Percentiles rank a stretch among this genome's conserved stretches.
These are phyloP conservation scores for Fusarium verticillioides DNA, from an alignment of 2,329 filamentous ascomycete species.

Conservation along the genomic window DNA sequence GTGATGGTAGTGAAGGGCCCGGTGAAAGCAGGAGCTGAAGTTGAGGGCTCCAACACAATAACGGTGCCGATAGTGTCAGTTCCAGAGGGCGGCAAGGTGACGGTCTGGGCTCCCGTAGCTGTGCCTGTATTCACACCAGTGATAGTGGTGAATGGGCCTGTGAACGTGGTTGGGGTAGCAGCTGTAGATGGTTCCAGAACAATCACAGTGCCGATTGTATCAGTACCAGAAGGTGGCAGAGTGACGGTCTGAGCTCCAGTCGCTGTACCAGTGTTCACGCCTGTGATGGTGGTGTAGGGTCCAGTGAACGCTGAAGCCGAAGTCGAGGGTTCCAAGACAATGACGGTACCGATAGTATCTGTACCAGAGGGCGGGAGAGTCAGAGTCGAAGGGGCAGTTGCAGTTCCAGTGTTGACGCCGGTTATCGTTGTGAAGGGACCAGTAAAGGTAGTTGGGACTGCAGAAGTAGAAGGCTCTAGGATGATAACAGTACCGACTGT, in stretches of 20 bases:
- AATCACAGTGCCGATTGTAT: not conserved
- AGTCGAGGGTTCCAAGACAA: not conserved
- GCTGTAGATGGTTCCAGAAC: not conserved
- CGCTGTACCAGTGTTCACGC: not conserved
- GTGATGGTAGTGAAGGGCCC: not conserved
- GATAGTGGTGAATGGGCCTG: not conserved
- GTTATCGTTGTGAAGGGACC: not conserved
- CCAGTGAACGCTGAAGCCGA: not conserved
- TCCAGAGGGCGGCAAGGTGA: not conserved
- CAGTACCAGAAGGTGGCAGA: not conserved
- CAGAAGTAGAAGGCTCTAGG: no score
- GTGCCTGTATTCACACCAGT: not conserved
- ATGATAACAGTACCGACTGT: not conserved
- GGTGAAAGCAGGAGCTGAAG: not conserved
- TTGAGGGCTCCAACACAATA: not conserved
- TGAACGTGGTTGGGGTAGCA: not conserved
- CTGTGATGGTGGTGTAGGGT: not conserved
- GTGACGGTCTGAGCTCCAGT: not conserved
- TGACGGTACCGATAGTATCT: not conserved
- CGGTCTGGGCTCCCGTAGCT: not conserved
- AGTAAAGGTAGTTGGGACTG: no score
- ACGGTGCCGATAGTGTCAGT: not conserved
- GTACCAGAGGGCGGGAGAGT: not conserved
- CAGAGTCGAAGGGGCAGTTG: not conserved
- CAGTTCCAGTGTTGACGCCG: not conserved